Conservation (phyloP, 805 yeast species). For the Candida taoyuanica region DNA sequence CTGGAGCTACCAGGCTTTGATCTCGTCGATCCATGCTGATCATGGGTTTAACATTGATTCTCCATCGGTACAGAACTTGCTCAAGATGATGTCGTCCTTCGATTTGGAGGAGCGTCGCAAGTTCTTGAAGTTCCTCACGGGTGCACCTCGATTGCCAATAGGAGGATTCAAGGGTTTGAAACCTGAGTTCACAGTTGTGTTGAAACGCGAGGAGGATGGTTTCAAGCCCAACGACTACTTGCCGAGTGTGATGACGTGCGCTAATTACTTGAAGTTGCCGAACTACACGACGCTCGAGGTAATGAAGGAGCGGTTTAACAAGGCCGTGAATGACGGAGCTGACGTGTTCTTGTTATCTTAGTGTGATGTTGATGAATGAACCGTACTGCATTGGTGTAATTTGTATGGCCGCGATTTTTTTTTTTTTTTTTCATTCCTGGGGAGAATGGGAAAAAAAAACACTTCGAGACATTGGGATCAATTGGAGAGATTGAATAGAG, state of each 20-base stretch:
- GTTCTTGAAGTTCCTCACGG: constrained; percentile 85
- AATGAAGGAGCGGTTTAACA: constrained; percentile 52
- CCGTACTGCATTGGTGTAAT: neutral
- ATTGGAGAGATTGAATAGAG: too few species aligned
- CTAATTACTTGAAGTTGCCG: constrained; percentile 87
- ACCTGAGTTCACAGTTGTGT: constrained; percentile 84
- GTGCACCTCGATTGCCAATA: constrained; percentile 87
- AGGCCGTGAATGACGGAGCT: constrained; percentile 84
- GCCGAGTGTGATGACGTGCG: constrained; percentile 98
- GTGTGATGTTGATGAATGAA: neutral
- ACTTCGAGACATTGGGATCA: too few species aligned
- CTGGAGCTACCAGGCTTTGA: constrained; percentile 67
- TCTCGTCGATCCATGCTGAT: constrained; percentile 67
- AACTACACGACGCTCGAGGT: constrained; percentile 62
- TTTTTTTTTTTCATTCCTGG: too few species aligned
- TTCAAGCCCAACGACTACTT: constrained; percentile 69
- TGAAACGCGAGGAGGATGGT: constrained; percentile 74
- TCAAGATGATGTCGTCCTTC: constrained; percentile 59
- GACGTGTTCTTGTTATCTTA: constrained; percentile 76
- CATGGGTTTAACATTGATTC: constrained; percentile 85
- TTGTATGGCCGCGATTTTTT: neutral
- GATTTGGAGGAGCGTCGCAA: constrained; percentile 51
- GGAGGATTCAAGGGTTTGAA: constrained; percentile 85
- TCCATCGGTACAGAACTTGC: constrained; percentile 50
- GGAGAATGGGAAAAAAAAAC: too few species aligned